Conservation (phyloP, 1,139 yeast genomes). For the Scheffersomyces illinoinensis region DNA sequence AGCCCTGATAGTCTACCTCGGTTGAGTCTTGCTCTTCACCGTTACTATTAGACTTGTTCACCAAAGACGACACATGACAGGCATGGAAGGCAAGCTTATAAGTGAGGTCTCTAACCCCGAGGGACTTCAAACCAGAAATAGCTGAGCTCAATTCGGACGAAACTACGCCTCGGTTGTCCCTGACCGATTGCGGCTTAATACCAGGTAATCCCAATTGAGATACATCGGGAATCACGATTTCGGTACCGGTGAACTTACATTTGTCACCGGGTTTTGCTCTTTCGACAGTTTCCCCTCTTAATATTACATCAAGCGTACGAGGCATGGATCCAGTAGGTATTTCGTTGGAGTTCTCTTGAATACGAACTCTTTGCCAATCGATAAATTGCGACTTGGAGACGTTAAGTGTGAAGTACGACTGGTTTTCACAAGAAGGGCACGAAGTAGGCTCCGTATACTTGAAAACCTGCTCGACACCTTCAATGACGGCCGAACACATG, state of each 20-base stretch:
- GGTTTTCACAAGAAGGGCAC: slow-evolving; percentile 89
- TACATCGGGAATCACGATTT: slow-evolving; percentile 93
- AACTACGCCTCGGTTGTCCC: slow-evolving; percentile 56
- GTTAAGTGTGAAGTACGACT: slow-evolving; percentile 81
- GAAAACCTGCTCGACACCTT: slow-evolving; percentile 91
- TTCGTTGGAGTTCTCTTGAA: slow-evolving; percentile 93
- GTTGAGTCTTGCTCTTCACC: slow-evolving; percentile 27
- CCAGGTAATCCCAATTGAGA: slow-evolving; percentile 97
- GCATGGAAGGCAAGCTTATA: slow-evolving; percentile 91
- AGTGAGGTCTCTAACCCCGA: slow-evolving; percentile 93
- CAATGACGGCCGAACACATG: slow-evolving; percentile 79
- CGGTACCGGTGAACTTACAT: slow-evolving; percentile 92
- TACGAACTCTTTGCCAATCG: slow-evolving; percentile 97
- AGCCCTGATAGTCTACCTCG: slow-evolving; percentile 34
- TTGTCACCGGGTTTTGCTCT: slow-evolving; percentile 98
- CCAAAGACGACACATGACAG: slow-evolving; percentile 72
- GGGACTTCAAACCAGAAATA: slow-evolving; percentile 77
- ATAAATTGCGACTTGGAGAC: slow-evolving; percentile 82
- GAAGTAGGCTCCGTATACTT: slow-evolving; percentile 93
- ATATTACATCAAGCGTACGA: slow-evolving; percentile 87
- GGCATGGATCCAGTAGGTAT: slow-evolving; percentile 99
- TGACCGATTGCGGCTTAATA: slow-evolving; percentile 79
- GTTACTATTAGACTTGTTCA: slow-evolving; percentile 46
- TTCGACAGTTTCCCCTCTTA: slow-evolving; percentile 94
- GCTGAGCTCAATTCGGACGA: slow-evolving; percentile 81